Percentiles rank a stretch among this genome's conserved stretches.
phyloP scores from a whole-genome alignment of 805 yeast genomes.

The Lipomyces orientalis region DNA sequence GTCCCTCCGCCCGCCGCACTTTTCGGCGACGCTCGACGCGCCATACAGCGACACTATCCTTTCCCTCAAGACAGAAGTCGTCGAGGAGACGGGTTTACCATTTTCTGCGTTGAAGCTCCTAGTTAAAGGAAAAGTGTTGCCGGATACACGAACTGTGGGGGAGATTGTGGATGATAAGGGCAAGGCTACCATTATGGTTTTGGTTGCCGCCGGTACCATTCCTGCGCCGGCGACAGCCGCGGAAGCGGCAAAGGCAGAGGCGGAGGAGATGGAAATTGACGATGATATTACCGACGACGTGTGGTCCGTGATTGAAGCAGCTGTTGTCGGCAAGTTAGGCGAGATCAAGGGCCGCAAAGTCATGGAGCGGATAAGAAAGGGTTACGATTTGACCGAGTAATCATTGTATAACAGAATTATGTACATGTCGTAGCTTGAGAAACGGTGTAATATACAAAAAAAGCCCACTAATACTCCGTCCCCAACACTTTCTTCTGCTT shows the following conservation, averaged over 20 bases:
- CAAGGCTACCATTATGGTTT: conserved; percentile 30
- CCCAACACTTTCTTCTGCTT: conserved; percentile 38
- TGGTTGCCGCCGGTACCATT: conserved; percentile 27
- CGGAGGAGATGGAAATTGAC: conserved; percentile 6
- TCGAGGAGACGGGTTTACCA: conserved; percentile 16
- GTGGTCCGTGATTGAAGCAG: conserved; percentile 22
- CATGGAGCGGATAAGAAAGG: conserved; percentile 22
- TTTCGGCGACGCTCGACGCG: conserved; percentile 14
- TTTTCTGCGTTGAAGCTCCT: conserved; percentile 20
- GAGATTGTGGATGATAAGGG: conserved; percentile 31
- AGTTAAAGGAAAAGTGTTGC: conserved; percentile 31
- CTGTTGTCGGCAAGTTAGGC: conserved; percentile 19
- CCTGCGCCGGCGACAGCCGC: conserved; percentile 13
- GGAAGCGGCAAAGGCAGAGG: neutral
- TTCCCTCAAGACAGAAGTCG: conserved; percentile 18
- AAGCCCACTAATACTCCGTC: conserved; percentile 18
- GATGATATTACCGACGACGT: conserved; percentile 11
- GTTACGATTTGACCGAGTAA: conserved; percentile 17
- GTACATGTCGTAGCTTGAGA: neutral
- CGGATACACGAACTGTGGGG: conserved; percentile 27
- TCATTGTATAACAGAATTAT: neutral
- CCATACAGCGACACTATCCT: conserved; percentile 26
- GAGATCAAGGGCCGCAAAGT: conserved; percentile 16
- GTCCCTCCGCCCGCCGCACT: conserved; percentile 35
- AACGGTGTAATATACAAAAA: neutral